These are phyloP conservation scores for Garcia nutans DNA, from an alignment of 345 rosid species.

Conservation along the genomic window DNA sequence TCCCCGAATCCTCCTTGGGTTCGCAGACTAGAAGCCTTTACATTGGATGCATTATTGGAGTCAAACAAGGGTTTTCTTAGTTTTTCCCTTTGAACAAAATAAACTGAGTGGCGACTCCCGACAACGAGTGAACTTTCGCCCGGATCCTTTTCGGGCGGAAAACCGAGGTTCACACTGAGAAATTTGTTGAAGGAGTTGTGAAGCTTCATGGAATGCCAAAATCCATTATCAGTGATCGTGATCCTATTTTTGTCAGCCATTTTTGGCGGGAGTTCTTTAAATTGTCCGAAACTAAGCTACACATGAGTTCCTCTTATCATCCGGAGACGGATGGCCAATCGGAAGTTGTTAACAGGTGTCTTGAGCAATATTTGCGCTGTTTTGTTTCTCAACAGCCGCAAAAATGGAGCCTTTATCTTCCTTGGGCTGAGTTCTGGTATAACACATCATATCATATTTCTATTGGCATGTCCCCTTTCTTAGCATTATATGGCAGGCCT, in stretches of 20 bases:
- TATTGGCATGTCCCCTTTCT: neutral
- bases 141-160: no score
- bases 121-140: no score
- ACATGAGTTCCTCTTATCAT: neutral
- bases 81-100: no score
- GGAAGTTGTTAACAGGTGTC: neutral
- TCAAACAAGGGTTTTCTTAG: no score
- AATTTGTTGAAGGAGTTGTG: no score
- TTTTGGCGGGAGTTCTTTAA: neutral
- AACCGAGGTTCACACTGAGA: no score
- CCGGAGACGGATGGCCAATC: neutral
- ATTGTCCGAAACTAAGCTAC: neutral
- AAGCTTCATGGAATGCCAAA: neutral
- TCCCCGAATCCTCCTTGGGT: no score
- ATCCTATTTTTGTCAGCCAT: neutral
- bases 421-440: neutral
- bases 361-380: neutral
- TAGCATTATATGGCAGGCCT: neutral
- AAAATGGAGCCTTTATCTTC: neutral
- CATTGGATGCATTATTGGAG: no score
- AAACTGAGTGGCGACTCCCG: no score
- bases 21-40: no score
- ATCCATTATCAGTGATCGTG: neutral
- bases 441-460: neutral
- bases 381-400: neutral